Percentiles rank a stretch among this genome's conserved stretches.
These are phyloP conservation scores for Teratosphaeriaceae sp. DNA, from an alignment of 2,329 filamentous ascomycete genomes.

Conservation along the genomic window DNA sequence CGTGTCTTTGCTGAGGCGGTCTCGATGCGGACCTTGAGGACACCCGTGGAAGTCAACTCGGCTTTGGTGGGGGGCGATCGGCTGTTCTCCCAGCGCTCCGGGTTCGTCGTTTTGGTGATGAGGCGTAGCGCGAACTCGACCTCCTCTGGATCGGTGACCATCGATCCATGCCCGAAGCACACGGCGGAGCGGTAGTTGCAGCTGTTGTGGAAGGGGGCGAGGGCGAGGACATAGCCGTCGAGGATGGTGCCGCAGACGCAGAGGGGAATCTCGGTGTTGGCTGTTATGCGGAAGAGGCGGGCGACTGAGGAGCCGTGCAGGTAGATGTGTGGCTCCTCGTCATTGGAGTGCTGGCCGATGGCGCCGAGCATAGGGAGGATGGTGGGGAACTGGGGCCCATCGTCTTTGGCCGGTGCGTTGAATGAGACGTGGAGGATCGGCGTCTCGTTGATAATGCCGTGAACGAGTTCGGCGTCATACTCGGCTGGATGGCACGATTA, in stretches of 20 bases:
- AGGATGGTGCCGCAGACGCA: constrained; percentile 67
- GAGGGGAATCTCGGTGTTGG: constrained; percentile 50
- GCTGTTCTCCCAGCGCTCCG: constrained; percentile 60
- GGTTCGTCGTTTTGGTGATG: constrained; percentile 68
- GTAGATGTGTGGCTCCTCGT: constrained; percentile 64
- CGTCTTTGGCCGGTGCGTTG: constrained; percentile 44
- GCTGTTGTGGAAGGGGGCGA: constrained; percentile 74
- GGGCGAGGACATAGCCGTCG: constrained; percentile 71
- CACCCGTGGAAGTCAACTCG: constrained; percentile 68
- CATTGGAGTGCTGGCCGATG: constrained; percentile 65
- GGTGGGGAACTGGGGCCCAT: constrained; percentile 58
- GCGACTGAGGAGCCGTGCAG: constrained; percentile 79
- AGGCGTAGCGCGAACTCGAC: constrained; percentile 71
- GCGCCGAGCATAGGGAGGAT: constrained; percentile 82
- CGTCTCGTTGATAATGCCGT: constrained; percentile 66
- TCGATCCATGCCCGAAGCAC: constrained; percentile 64
- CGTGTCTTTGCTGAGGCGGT: constrained; percentile 72
- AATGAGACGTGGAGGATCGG: constrained; percentile 77
- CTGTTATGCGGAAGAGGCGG: constrained; percentile 64
- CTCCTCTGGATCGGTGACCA: constrained; percentile 67
- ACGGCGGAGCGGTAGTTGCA: constrained; percentile 78
- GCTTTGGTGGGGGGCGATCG: constrained; percentile 63
- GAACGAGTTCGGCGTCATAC: constrained; percentile 68
- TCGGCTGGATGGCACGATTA: constrained; percentile 43
- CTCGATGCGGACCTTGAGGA: constrained; percentile 62